Evolutionary conservation across 257 asterid genomes (phyloP).

Genomic region (Scutellaria barbata): DNA sequence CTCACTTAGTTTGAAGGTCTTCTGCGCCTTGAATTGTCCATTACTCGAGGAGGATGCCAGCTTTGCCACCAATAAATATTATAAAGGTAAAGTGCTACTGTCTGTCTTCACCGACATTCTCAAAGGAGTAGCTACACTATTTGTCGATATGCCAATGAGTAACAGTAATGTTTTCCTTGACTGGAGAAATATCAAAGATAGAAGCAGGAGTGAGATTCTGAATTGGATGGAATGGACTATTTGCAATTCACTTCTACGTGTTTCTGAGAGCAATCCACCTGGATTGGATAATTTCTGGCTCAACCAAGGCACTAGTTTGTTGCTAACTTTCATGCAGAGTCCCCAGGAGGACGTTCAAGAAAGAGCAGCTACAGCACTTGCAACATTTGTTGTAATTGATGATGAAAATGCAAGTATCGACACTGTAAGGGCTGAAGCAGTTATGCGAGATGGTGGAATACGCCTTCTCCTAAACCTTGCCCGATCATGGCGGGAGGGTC

Average conservation of each 20-base stretch:
- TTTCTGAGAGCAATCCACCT: slow-evolving; percentile 75
- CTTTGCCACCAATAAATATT: slow-evolving; percentile 55
- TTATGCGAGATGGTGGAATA: slow-evolving; percentile 71
- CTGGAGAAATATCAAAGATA: slow-evolving; percentile 55
- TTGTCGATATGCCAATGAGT: slow-evolving; percentile 50
- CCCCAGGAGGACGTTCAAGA: slow-evolving; percentile 84
- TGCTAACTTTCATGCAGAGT: slow-evolving; percentile 75
- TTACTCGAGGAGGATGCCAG: slow-evolving; percentile 59
- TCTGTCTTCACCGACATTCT: slow-evolving; percentile 61
- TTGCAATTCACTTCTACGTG: slow-evolving; percentile 72
- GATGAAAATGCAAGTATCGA: slow-evolving; percentile 84
- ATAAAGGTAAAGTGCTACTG: slow-evolving; percentile 68
- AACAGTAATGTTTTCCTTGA: slow-evolving; percentile 58
- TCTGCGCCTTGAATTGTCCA: slow-evolving; percentile 74
- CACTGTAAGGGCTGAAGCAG: slow-evolving; percentile 77
- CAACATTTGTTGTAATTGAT: slow-evolving; percentile 75
- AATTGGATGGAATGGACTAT: slow-evolving; percentile 81
- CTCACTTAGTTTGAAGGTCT: slow-evolving; percentile 60
- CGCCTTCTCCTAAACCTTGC: slow-evolving; percentile 73
- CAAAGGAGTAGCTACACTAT: slow-evolving; percentile 60
- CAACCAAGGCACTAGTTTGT: slow-evolving; percentile 70
- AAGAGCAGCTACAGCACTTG: slow-evolving; percentile 86
- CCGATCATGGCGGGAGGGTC: slow-evolving; percentile 77
- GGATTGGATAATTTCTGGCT: slow-evolving; percentile 83
- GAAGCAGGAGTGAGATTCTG: slow-evolving; percentile 54